Evolutionary conservation across 495 filamentous ascomycete species (phyloP), one percentile per base, ranked within the genome.

Genomic region (Talaromyces wortmannii): DNA sequence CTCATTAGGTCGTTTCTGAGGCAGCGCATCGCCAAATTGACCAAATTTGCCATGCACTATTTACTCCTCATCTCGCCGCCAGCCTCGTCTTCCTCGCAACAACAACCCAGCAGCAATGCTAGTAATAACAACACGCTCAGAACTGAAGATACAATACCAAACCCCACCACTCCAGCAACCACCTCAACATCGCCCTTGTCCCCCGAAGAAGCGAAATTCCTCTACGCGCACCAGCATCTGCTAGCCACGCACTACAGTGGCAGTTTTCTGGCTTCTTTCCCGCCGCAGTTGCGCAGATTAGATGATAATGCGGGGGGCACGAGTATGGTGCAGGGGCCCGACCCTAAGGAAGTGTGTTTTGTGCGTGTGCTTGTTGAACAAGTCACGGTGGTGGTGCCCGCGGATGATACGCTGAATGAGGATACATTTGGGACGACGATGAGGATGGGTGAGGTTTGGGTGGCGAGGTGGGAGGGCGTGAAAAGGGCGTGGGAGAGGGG

Each of bases 221-320:
- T 92, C 2, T 84, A 83, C 31, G 77, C 87, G 12, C 95, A 97
- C 68, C 87, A 94, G 64, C 79, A 84, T 7, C 72, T 97, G 1
- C 75, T 97, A 16, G 86, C 92, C 50, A 72, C 78, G 10, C 92
- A 97, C 68, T 97, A 91, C 67, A 73, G 84, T 13, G 76, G 83
- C 1, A 87, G 87, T 2, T 98, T 98, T 66, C 76, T 98, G 53
- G 76, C 76, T 0, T 79, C 84, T 29, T 98, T 98, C 59, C 92
- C 94, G 30, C 67, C 80, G 36, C 69, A 78, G 42, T 65, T 97
- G 64, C 83, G 89, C 64, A 79, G 88, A 63, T 71, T 98, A 50
- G 91, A 97, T 76, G 95, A 98, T 73, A 89, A 88, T 50, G 83
- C 86, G 0, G 92, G 90, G 1, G 90, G 91, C 2, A 86, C 91